Evolutionary conservation across 352 stramenopile species (phyloP), one percentile per base, ranked within the genome.

Genomic region (Blastocystis sp.): DNA sequence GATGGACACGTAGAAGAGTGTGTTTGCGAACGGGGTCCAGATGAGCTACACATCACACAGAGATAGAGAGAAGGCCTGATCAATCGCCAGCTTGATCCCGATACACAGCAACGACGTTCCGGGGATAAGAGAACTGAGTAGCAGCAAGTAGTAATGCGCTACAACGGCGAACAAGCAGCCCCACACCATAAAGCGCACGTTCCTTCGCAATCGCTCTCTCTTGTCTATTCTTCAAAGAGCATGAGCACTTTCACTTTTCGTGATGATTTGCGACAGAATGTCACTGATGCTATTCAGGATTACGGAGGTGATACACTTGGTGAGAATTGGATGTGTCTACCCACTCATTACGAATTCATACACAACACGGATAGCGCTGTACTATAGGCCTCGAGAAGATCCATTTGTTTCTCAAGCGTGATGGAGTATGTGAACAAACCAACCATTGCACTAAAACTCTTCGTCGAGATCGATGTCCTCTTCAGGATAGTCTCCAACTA

Each of bases 391-490:
- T 24, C 10, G 1, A 71, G 26, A 71, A 71, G 63, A 50, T 71
- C 41, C 45, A 55, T 50, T 71, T 26, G 31, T 1, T 71, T 33
- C 1, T 71, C 26, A 13, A 71, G 26, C 41, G 71, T n/a, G 35
- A 37, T 60, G 26, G 63, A 21, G 29, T 29, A 12, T 59, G 19
- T 63, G 6, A 85, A 85, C 74, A 85, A 85, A 85, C 19, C 51
- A 51, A 39, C 0, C n/a, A 51, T 39, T 41, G 71, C 29, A 88
- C 66, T 88, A 92, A 71, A 92, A 91, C 80, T 96, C 94, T 78
- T 96, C 93, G 26, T 92, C 89, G n/a, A 93, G 85, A 88, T 95
- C 93, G 35, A 91, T 93, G 37, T 95, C 67, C 70, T 95, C 93
- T 59, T 76, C 70, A 45, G 95, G 94, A 77, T 93, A 93, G 76